Base-by-base conservation (phyloP, 2,329 filamentous ascomycete genomes). In the Alternaria ethzedia region DNA sequence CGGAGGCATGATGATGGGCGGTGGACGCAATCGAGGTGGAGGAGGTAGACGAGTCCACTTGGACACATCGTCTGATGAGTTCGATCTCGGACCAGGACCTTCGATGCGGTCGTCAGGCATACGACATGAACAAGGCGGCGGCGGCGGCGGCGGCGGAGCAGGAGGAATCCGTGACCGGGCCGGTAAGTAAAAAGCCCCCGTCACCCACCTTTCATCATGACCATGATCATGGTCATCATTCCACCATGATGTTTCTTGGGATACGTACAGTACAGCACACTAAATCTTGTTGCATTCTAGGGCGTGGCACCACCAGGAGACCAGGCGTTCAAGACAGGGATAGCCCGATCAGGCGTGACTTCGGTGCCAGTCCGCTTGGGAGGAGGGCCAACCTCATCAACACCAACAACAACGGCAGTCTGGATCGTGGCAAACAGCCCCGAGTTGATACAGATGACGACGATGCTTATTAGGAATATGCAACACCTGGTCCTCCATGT, bases 391-490 rank as follows among this genome's bases (percentile, higher is more conserved):
- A 41, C n/a, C 15, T 41, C 36, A 17, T 41, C 15, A 41, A 41
- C 36, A n/a, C n/a, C n/a, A 41, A 41, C 32, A 36, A 26, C 21
- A 28, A 21, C 26, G 54, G 25, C 20, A 49, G 52, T 28, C 64
- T 50, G 25, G 49, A 56, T 44, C 54, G 50, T 45, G 60, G 54
- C 26, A 69, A 56, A 21, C 67, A 70, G 23, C 23, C 69, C 17
- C 63, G 64, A 21, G 66, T 57, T 44, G 68, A 71, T 15, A 67
- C 69, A 21, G 66, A 70, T 60, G 65, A 71, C 25, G 65, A 70
- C 23, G 64, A 66, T 20, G 64, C 25, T 15, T 68, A 54, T 52
- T 68, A 32, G 64, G 23, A 43, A 13, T 46, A 0, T 41, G 11
- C 12, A 44, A n/a, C 36, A 43, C 10, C 46, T 43, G 32, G 26